Evolutionary conservation across 176 grass and related monocot genomes (phyloP), one percentile per base, ranked within the genome.

Genomic region (Phragmites australis): DNA sequence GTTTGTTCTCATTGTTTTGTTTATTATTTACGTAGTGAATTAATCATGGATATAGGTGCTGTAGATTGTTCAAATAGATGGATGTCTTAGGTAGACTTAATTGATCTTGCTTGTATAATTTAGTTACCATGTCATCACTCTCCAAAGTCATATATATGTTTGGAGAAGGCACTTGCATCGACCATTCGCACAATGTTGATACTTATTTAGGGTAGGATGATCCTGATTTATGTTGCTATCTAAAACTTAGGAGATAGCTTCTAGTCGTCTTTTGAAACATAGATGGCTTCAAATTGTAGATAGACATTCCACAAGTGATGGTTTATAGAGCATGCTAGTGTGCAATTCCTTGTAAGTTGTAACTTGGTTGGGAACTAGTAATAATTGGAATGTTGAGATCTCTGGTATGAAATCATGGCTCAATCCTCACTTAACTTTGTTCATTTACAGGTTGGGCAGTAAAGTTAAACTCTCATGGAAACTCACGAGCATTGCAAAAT

Each of bases 381-480:
- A 23, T 37, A 25, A 15, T 56, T 60, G 16, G 23, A 52, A 42
- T 17, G 45, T 78, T 72, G 48, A 51, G 1, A 53, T 41, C 15
- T 37, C 44, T 78, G 21, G 39, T 53, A 5, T 6, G 50, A 29
- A 39, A 65, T 37, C 25, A 66, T 32, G 31, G 4, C 41, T 30
- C 61, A 6, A 8, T 47, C 14, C 5, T 52, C 10, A 49, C 22
- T 42, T 62, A 61, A 48, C 41, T 67, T 55, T 77, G 34, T 81
- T 62, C 66, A 82, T 84, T 86, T 84, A 50, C 75, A 99, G 93
- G 84, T 74, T 99, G 84, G 93, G 88, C 81, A 91, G 57, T 85
- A 95, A 89, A 89, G 87, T 95, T 42, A 99, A 96, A 78, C 75
- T 99, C 9, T 99, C 90, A 52, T 96, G 97, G 93, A 99, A 95